Evolutionary conservation across 2,329 filamentous ascomycete species (phyloP).

Genomic region (Ophiostoma fasciatum): DNA sequence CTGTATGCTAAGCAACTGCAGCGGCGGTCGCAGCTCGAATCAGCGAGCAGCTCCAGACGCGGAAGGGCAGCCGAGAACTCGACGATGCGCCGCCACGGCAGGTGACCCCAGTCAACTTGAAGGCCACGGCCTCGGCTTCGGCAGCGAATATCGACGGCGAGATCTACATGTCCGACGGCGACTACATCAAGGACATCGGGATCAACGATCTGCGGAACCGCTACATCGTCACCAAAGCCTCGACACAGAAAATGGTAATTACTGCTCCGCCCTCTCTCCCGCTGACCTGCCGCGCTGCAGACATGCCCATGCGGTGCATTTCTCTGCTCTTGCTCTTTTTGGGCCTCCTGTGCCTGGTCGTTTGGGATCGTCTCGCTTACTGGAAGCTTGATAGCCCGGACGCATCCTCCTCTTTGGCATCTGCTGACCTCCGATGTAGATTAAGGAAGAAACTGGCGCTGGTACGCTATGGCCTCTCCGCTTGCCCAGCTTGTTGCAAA

Average conservation of each 20-base stretch:
- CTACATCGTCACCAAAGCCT: slow-evolving; percentile 92
- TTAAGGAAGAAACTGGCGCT: slow-evolving; percentile 98
- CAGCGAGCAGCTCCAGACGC: slow-evolving; percentile 69
- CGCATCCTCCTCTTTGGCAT: slow-evolving; percentile 57
- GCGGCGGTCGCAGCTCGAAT: slow-evolving; percentile 83
- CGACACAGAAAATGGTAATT: slow-evolving; percentile 99
- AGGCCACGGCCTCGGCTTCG: slow-evolving; percentile 21
- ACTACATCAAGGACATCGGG: slow-evolving; percentile 98
- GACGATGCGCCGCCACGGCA: slow-evolving; percentile 72
- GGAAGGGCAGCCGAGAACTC: slow-evolving; percentile 80
- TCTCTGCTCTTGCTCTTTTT: slow-evolving; percentile 15
- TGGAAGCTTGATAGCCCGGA: slow-evolving; percentile 49
- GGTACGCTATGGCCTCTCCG: slow-evolving; percentile 57
- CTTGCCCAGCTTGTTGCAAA: neutral
- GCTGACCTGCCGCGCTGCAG: slow-evolving; percentile 14
- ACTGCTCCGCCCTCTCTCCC: slow-evolving; percentile 35
- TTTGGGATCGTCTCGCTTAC: slow-evolving; percentile 57
- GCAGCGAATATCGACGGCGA: slow-evolving; percentile 60
- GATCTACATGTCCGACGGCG: slow-evolving; percentile 89
- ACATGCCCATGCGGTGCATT: too few species aligned
- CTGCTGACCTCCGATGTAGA: slow-evolving; percentile 92
- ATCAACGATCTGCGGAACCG: slow-evolving; percentile 96
- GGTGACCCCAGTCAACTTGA: slow-evolving; percentile 29
- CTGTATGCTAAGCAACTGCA: slow-evolving; percentile 17
- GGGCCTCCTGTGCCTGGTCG: slow-evolving; percentile 18